These are phyloP conservation scores for Nakazawaea populi DNA, from an alignment of 805 yeast genomes.

Conservation along the genomic window DNA sequence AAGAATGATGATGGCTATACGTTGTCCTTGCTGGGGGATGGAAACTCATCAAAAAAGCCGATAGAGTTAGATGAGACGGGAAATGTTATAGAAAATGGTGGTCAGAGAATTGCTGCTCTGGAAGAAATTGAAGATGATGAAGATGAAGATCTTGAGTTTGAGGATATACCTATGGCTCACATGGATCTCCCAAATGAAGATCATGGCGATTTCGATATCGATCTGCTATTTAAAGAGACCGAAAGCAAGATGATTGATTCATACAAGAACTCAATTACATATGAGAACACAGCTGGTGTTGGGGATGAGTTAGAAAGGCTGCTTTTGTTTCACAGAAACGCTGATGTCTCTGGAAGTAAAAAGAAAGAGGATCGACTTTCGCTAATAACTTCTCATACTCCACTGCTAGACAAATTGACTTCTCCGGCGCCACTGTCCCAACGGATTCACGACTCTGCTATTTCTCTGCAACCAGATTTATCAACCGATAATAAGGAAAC, in stretches of 20 bases:
- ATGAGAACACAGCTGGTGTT: constrained; percentile 13
- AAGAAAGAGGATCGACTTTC: background rate
- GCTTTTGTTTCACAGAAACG: constrained; percentile 3
- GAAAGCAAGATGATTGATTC: constrained; percentile 9
- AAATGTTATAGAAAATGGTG: constrained; percentile 4
- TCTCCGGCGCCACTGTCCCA: background rate
- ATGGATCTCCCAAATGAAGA: constrained; percentile 12
- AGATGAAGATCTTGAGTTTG: constrained; percentile 55
- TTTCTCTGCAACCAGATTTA: too few species aligned
- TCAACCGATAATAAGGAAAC: background rate
- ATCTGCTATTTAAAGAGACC: constrained; percentile 20
- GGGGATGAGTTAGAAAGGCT: constrained; percentile 17
- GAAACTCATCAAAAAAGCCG: constrained; percentile 37
- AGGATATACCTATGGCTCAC: constrained; percentile 54
- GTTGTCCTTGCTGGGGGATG: constrained; percentile 48
- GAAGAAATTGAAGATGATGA: constrained; percentile 13
- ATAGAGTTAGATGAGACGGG: constrained; percentile 37
- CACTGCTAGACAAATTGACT: background rate
- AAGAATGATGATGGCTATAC: constrained; percentile 84
- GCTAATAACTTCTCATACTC: background rate
- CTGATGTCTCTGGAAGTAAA: background rate
- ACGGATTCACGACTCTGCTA: background rate
- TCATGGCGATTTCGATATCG: constrained; percentile 11
- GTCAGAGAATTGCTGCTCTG: background rate
- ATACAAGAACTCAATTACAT: constrained; percentile 1